Evolutionary conservation across 2,329 filamentous ascomycete genomes (phyloP), one percentile per base, ranked within the genome.

Genomic region (Aspergillaceae sp.): DNA sequence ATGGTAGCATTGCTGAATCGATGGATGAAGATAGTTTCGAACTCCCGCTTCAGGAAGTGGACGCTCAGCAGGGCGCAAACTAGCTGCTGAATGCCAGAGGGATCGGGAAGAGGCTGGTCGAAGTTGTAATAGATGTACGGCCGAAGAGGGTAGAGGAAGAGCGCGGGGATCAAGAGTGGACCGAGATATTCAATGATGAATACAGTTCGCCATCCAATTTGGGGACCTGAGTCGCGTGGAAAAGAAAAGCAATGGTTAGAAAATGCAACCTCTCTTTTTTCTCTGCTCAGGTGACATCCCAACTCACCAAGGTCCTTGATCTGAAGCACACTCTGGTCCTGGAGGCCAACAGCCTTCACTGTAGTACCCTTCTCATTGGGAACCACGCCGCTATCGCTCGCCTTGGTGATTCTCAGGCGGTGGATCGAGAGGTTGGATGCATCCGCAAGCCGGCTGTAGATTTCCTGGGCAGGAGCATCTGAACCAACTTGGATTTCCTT

Each of bases 181-280:
- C 92, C 92, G 54, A 92, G 71, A 69, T 98, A 98, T 71, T 98
- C 92, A 73, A 96, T 83, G 52, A 96, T 73, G 75, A 91, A 98
- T 66, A 97, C 91, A 50, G 87, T 92, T 53, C 82, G 83, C 92
- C 92, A 98, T 51, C 81, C 82, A 46, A 96, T 84, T 68, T 98
- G 92, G 42, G 83, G 80, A 10, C 92, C 89, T 94, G 53, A 42
- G 40, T 29, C 28, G 11, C 26, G 29, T 48, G 33, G 37, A 11
- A 7, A 43, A 8, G 45, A 35, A 19, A 34, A 11, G 10, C 40
- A 30, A 34, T 30, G 40, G 35, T n/a, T 9, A 40, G 29, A 7
- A 49, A 54, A 38, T 52, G 30, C 36, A 29, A 44, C 19, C 9
- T 7, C 3, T 27, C 19, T 10, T 26, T 5, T 32, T 32, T 32